These are phyloP conservation scores for Aspergillus sclerotiicarbonarius DNA, from an alignment of 495 filamentous ascomycete genomes.

Conservation along the genomic window DNA sequence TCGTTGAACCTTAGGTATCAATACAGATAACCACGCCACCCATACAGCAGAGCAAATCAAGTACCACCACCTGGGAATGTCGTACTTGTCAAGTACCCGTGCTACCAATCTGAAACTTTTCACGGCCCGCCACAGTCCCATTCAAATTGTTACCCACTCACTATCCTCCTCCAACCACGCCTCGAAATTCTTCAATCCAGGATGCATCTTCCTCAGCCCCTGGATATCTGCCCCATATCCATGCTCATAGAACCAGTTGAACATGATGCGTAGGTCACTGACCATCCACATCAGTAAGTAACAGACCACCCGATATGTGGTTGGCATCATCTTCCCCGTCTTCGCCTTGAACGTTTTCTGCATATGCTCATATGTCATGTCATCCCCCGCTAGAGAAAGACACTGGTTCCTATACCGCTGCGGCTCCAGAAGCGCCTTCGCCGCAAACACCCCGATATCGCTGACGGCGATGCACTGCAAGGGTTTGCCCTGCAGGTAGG, in stretches of 20 bases:
- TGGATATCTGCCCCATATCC: constrained; percentile 60
- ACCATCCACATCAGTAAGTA: constrained; percentile 41
- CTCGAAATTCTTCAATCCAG: constrained; percentile 55
- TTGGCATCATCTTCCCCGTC: constrained; percentile 48
- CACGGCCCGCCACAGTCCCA: no score
- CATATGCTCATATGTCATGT: constrained; percentile 50
- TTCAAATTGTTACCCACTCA: neutral
- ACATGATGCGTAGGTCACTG: constrained; percentile 57
- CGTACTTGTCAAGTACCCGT: no score
- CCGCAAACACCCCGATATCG: constrained; percentile 65
- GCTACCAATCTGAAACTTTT: no score
- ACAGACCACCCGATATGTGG: constrained; percentile 43
- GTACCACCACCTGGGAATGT: no score
- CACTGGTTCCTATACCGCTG: constrained; percentile 40
- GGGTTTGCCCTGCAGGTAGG: constrained; percentile 44
- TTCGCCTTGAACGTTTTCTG: constrained; percentile 46
- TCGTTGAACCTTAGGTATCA: no score
- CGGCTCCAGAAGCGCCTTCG: constrained; percentile 53
- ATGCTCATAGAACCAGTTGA: constrained; percentile 58
- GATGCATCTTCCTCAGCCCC: constrained; percentile 48
- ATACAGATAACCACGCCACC: no score
- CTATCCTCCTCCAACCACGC: constrained; percentile 52
- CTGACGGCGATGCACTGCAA: constrained; percentile 55
- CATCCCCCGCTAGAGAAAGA: constrained; percentile 59
- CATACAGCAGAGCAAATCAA: no score